Evolutionary conservation across 192 early-diverging fungal genomes (phyloP).

Genomic region (Cetraspora pellucida): DNA sequence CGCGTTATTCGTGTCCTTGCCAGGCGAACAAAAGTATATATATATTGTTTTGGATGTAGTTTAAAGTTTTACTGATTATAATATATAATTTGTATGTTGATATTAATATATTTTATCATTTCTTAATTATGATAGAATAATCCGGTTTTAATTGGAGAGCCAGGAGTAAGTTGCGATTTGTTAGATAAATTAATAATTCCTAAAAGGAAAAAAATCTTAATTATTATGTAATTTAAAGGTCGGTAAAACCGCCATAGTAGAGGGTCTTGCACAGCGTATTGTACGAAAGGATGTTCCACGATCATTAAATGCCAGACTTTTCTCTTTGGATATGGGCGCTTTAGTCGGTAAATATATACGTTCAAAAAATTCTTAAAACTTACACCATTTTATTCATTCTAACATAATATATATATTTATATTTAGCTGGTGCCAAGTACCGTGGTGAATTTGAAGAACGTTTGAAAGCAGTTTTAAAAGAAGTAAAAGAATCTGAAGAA

Average conservation of each 20-base stretch:
- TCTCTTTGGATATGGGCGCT: slow-evolving; percentile 96
- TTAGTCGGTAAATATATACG: slow-evolving; percentile 45
- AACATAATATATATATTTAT: neutral
- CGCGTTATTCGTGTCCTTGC: slow-evolving; percentile 92
- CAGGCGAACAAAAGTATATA: slow-evolving; percentile 73
- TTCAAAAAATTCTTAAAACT: neutral
- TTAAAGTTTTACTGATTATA: too few relatives aligned
- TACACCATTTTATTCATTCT: neutral
- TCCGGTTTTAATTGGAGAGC: slow-evolving; percentile 85
- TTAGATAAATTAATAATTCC: too few relatives aligned
- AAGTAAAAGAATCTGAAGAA: slow-evolving; percentile 87
- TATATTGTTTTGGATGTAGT: too few relatives aligned
- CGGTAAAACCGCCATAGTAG: slow-evolving; percentile 86
- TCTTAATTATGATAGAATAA: slow-evolving; percentile 63
- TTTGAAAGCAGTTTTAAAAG: slow-evolving; percentile 93
- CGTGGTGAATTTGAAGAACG: slow-evolving; percentile 98
- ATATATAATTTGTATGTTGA: too few relatives aligned
- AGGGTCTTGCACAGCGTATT: slow-evolving; percentile 95
- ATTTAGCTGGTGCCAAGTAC: slow-evolving; percentile 93
- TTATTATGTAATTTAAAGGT: too few relatives aligned
- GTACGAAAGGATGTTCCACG: slow-evolving; percentile 89
- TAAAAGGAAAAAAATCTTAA: too few relatives aligned
- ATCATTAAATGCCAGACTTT: slow-evolving; percentile 79
- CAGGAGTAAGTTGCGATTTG: too few relatives aligned
- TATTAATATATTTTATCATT: too few relatives aligned